phyloP scores from a whole-genome alignment of 352 stramenopile genomes.

The Phytophthora pistaciae region DNA sequence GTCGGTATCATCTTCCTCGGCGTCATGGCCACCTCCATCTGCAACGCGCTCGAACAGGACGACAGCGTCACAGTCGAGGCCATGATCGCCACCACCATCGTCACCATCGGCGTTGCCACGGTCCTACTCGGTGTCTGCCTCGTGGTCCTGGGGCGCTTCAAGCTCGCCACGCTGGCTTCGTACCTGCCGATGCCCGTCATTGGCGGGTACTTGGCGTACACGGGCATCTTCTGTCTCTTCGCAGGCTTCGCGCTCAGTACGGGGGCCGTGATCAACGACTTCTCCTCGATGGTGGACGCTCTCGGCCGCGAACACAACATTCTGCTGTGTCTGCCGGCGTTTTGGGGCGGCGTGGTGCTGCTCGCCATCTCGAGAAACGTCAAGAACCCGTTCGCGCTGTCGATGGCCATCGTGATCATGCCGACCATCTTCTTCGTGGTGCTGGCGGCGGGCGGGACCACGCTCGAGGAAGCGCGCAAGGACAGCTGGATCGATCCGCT shows the following conservation, averaged over 20 bases:
- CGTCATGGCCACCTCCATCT: constrained; percentile 93
- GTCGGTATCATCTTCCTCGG: constrained; percentile 98
- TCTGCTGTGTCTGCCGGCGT: constrained; percentile 82
- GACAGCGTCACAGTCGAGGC: constrained; percentile 56
- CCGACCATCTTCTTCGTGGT: constrained; percentile 91
- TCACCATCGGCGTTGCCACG: constrained; percentile 93
- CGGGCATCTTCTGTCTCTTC: constrained; percentile 96
- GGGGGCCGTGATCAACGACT: constrained; percentile 86
- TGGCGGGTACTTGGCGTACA: constrained; percentile 98
- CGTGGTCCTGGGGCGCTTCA: constrained; percentile 93
- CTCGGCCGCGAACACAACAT: constrained; percentile 59
- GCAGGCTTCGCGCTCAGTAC: constrained; percentile 92
- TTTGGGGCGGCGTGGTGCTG: constrained; percentile 84
- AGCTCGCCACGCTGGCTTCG: constrained; percentile 94
- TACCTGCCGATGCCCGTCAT: constrained; percentile 97
- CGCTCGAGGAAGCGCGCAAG: constrained; percentile 89
- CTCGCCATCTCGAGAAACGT: constrained; percentile 77
- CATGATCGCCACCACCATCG: constrained; percentile 94
- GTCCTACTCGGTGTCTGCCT: constrained; percentile 92
- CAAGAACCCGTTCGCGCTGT: constrained; percentile 71
- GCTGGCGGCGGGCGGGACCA: constrained; percentile 76
- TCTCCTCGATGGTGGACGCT: constrained; percentile 77
- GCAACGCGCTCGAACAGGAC: constrained; percentile 71
- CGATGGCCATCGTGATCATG: constrained; percentile 87
- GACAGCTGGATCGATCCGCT: constrained; percentile 88